phyloP scores from a whole-genome alignment of 345 rosid genomes.

The Eucalyptus camaldulensis region DNA sequence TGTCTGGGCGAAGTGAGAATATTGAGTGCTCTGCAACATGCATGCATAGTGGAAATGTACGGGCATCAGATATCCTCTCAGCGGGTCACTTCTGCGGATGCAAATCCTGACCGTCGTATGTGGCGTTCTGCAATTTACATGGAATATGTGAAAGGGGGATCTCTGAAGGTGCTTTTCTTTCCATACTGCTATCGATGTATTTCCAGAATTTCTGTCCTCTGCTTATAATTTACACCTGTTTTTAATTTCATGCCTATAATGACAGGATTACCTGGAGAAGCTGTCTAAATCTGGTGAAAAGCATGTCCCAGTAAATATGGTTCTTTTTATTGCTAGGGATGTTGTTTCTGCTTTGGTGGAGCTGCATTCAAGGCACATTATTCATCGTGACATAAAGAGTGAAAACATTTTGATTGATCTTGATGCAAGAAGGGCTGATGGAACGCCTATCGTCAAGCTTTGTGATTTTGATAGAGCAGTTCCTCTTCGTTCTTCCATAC shows the following conservation, averaged over 20 bases:
- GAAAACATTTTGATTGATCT: slow-evolving; percentile 86
- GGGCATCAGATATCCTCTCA: slow-evolving; percentile 81
- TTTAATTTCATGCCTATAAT: not conserved
- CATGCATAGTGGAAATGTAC: slow-evolving; percentile 78
- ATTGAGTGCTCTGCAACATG: slow-evolving; percentile 59
- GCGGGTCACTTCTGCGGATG: slow-evolving; percentile 54
- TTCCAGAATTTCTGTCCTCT: not conserved
- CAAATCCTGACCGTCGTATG: slow-evolving; percentile 31
- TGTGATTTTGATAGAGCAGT: slow-evolving; percentile 97
- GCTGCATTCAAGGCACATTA: slow-evolving; percentile 78
- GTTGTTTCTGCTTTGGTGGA: slow-evolving; percentile 68
- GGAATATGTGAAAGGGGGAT: slow-evolving; percentile 82
- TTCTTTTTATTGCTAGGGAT: slow-evolving; percentile 61
- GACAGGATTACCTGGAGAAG: slow-evolving; percentile 61
- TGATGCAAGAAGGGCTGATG: slow-evolving; percentile 36
- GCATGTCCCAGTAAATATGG: slow-evolving; percentile 48
- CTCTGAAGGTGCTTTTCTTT: slow-evolving; percentile 48
- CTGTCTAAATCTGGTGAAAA: slow-evolving; percentile 53
- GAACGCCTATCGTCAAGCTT: slow-evolving; percentile 64
- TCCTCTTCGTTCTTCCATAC: slow-evolving; percentile 67
- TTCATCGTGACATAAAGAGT: slow-evolving; percentile 95
- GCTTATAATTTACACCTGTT: not conserved
- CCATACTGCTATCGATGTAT: not conserved
- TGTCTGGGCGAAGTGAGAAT: slow-evolving; percentile 90
- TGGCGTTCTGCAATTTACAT: slow-evolving; percentile 67